These are phyloP conservation scores for Colletotrichum godetiae DNA, from an alignment of 2,329 filamentous ascomycete genomes.

Conservation along the genomic window DNA sequence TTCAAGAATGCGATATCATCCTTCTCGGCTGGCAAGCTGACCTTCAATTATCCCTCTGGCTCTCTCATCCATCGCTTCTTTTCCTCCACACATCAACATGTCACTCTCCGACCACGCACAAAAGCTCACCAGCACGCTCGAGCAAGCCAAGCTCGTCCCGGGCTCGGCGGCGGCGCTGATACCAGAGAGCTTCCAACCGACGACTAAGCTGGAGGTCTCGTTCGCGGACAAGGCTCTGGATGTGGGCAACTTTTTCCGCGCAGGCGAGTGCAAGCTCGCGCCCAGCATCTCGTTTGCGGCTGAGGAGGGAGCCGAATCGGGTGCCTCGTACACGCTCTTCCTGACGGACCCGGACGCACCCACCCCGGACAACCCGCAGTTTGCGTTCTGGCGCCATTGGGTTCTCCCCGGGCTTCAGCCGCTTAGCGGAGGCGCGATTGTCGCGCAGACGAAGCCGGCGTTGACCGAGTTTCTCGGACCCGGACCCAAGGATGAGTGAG, in stretches of 20 bases:
- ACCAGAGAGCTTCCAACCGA: constrained; percentile 54
- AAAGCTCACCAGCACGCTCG: constrained; percentile 45
- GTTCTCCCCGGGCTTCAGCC: constrained; percentile 55
- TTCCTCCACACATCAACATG: background rate
- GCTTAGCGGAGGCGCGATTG: constrained; percentile 37
- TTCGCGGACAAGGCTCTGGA: constrained; percentile 48
- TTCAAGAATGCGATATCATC: background rate
- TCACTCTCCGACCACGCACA: constrained; percentile 36
- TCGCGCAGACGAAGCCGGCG: constrained; percentile 44
- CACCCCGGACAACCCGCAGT: constrained; percentile 65
- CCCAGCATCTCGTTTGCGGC: constrained; percentile 51
- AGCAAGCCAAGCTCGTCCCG: constrained; percentile 52
- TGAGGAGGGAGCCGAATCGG: constrained; percentile 45
- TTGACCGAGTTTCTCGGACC: constrained; percentile 57
- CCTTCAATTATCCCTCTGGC: background rate
- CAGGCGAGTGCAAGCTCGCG: constrained; percentile 48
- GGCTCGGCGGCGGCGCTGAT: constrained; percentile 53
- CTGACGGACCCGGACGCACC: constrained; percentile 67
- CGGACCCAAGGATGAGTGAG: constrained; percentile 59
- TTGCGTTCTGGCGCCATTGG: constrained; percentile 67
- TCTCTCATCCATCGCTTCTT: background rate
- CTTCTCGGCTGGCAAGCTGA: no score
- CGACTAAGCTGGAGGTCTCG: constrained; percentile 50
- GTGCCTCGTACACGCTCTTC: constrained; percentile 56
- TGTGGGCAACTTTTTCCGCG: constrained; percentile 53